A percentile compares a stretch with the other conserved stretches of the same genome.
Evolutionary conservation across 2,329 filamentous ascomycete genomes (phyloP).

Genomic region (Monosporascus sp.): DNA sequence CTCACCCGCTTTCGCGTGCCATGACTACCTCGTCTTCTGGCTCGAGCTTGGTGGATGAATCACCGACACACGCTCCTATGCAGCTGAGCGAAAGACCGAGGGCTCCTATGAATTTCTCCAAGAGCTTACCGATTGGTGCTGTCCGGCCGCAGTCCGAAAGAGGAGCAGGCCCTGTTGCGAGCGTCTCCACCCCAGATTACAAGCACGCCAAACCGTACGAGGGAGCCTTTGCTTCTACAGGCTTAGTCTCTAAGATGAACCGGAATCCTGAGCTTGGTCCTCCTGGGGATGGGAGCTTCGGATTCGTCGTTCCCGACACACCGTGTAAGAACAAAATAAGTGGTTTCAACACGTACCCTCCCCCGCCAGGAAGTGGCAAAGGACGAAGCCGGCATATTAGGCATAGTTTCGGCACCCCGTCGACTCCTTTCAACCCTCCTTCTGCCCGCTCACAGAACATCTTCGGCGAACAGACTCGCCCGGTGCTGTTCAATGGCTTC

Average conservation of each 20-base stretch:
- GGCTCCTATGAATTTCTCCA: conserved; percentile 56
- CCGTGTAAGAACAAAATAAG: conserved; percentile 84
- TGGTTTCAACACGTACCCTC: conserved; percentile 62
- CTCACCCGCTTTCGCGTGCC: conserved; percentile 81
- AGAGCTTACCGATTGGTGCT: conserved; percentile 56
- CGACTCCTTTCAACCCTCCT: conserved; percentile 70
- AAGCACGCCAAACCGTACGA: conserved; percentile 72
- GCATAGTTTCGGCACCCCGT: conserved; percentile 72
- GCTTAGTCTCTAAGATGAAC: conserved; percentile 91
- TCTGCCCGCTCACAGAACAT: conserved; percentile 39
- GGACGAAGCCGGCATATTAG: conserved; percentile 56
- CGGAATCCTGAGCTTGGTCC: conserved; percentile 67
- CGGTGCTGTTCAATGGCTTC: conserved; percentile 61
- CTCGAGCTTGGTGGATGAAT: conserved; percentile 69
- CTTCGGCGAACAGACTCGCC: conserved; percentile 52
- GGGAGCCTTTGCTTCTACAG: conserved; percentile 88
- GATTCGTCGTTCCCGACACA: conserved; percentile 74
- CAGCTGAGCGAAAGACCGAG: conserved; percentile 49
- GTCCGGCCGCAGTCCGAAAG: conserved; percentile 20
- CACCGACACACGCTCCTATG: conserved; percentile 54
- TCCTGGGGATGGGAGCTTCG: conserved; percentile 45
- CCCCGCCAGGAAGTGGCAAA: conserved; percentile 53
- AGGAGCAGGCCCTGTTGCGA: conserved; percentile 9
- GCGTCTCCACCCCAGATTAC: conserved; percentile 71
- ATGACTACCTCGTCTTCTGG: conserved; percentile 82